Conservation (phyloP, 164 flowering plant species). For the Magnolia officinalis region DNA sequence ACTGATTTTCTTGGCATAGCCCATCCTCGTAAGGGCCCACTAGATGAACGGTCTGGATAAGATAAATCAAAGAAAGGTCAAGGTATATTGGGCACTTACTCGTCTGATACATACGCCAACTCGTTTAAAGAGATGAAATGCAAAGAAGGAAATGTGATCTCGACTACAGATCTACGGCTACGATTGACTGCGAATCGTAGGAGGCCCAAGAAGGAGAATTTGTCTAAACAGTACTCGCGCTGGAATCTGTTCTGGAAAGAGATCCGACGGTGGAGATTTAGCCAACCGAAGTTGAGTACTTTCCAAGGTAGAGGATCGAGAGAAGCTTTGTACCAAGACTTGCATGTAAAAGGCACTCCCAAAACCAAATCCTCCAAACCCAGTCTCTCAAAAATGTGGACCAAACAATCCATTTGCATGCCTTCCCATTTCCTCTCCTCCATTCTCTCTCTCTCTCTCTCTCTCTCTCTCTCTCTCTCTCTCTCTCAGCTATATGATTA, state of each 20-base stretch:
- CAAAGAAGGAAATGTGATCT: not conserved
- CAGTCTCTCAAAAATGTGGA: not conserved
- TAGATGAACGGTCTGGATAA: too few relatives aligned
- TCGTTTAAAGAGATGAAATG: not conserved
- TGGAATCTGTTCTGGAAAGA: not conserved
- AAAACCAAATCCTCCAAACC: not conserved
- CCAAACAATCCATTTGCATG: slow-evolving; percentile 1
- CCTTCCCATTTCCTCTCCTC: slow-evolving; percentile 10
- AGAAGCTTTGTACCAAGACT: slow-evolving; percentile 9
- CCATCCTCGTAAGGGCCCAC: too few relatives aligned
- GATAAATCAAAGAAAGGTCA: not conserved
- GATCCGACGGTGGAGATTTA: not conserved
- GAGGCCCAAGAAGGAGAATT: slow-evolving; percentile 2
- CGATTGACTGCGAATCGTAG: not conserved
- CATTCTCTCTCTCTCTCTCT: not conserved
- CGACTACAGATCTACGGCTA: not conserved
- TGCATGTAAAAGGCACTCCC: slow-evolving; percentile 4
- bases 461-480: slow-evolving; percentile 3
- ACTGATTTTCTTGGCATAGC: too few relatives aligned
- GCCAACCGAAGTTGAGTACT: not conserved
- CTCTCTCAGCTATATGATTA: not conserved
- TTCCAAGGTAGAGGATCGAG: slow-evolving; percentile 6
- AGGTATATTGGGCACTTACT: not conserved
- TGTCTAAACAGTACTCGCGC: not conserved
- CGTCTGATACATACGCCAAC: not conserved